phyloP scores from a whole-genome alignment of 1,284 basidiomycete genomes.

The Pterulicium gracile region DNA sequence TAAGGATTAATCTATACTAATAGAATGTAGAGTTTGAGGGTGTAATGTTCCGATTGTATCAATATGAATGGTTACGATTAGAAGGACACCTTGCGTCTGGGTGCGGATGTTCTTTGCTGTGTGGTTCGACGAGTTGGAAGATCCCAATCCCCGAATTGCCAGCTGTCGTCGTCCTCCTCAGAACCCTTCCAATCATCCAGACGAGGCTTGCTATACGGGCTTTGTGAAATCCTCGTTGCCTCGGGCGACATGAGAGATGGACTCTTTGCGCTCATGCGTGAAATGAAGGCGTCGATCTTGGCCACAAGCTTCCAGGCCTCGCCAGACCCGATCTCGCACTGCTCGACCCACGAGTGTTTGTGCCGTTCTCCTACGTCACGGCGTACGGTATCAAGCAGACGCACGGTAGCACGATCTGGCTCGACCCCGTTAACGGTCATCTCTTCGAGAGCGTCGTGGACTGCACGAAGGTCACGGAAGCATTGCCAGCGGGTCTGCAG shows the following conservation, averaged over 20 bases:
- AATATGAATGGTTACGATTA: too few relatives aligned
- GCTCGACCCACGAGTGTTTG: constrained; percentile 39
- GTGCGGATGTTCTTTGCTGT: too few relatives aligned
- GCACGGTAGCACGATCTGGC: constrained; percentile 48
- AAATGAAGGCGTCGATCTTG: constrained; percentile 24
- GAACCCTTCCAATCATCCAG: constrained; percentile 33
- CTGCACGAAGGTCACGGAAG: constrained; percentile 70
- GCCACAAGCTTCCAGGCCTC: constrained; percentile 28
- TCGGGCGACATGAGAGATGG: too few relatives aligned
- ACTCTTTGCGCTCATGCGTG: too few relatives aligned
- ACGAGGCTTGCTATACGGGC: constrained; percentile 12
- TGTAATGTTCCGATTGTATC: too few relatives aligned
- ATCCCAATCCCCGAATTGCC: constrained; percentile 33
- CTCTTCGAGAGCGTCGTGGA: constrained; percentile 63
- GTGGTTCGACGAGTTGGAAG: constrained; percentile 1
- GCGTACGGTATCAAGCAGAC: constrained; percentile 56
- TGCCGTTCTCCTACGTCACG: constrained; percentile 48
- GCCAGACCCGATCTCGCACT: constrained; percentile 27
- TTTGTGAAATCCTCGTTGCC: neutral
- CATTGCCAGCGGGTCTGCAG: constrained; percentile 71
- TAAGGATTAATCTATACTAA: too few relatives aligned
- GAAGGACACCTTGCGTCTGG: too few relatives aligned
- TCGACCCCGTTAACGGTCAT: constrained; percentile 73
- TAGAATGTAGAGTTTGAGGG: too few relatives aligned
- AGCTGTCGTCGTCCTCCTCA: constrained; percentile 17